Conservation (phyloP, 2,329 filamentous ascomycete species). For the Zasmidium angulare region DNA sequence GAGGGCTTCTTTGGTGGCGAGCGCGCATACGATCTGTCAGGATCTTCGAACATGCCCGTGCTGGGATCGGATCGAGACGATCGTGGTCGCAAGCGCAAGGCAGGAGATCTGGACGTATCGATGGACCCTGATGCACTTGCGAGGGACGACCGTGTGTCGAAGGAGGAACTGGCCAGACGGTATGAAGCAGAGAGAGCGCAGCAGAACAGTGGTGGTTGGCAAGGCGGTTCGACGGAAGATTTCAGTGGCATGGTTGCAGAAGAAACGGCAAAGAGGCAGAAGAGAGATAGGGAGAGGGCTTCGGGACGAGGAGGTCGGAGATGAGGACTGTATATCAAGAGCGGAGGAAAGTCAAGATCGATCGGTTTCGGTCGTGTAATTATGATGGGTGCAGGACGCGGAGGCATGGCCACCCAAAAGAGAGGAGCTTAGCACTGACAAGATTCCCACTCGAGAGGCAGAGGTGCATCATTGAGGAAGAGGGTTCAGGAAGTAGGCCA, state of each 20-base stretch:
- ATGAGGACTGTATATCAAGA: not conserved
- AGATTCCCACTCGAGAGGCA: not conserved
- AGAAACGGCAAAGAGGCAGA: constrained; percentile 86
- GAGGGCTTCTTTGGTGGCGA: constrained; percentile 97
- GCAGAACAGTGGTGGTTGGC: constrained; percentile 59
- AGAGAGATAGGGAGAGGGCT: constrained; percentile 75
- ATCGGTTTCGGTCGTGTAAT: not conserved
- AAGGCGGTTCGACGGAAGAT: constrained; percentile 71
- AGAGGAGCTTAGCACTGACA: not conserved
- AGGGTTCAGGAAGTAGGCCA: not conserved
- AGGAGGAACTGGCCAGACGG: constrained; percentile 75
- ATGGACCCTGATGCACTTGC: constrained; percentile 81
- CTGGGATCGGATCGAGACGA: constrained; percentile 76
- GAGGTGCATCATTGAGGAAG: not conserved
- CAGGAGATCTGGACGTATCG: constrained; percentile 89
- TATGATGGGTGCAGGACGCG: not conserved
- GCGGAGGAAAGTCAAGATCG: not conserved
- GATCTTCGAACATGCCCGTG: constrained; percentile 61
- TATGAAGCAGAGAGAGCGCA: constrained; percentile 73
- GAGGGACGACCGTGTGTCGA: constrained; percentile 73
- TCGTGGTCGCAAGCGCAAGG: constrained; percentile 84
- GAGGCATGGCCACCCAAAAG: not conserved
- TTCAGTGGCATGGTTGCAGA: constrained; percentile 93
- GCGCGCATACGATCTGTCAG: constrained; percentile 79
- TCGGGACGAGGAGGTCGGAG: constrained; percentile 49